These are phyloP conservation scores for Trichoderma simmonsii DNA, from an alignment of 2,329 filamentous ascomycete species.

Conservation along the genomic window DNA sequence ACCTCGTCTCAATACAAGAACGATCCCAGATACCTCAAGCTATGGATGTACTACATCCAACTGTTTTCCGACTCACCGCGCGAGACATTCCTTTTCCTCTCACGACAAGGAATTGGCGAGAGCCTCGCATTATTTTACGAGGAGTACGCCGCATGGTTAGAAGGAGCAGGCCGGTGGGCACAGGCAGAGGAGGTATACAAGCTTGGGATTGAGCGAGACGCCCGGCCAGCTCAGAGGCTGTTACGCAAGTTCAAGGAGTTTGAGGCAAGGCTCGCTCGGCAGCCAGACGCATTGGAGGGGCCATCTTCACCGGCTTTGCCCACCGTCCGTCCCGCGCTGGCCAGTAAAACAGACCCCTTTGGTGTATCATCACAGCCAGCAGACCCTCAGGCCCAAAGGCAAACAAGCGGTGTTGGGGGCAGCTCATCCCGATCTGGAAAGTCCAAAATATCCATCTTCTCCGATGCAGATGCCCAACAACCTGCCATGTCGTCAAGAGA, in stretches of 20 bases:
- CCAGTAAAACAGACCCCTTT: conserved; percentile 83
- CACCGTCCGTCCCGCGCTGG: conserved; percentile 75
- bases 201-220: conserved; percentile 83
- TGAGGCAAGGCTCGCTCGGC: conserved; percentile 69
- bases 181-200: conserved; percentile 95
- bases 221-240: conserved; percentile 75
- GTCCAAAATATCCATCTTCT: conserved; percentile 87
- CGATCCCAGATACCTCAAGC: conserved; percentile 85
- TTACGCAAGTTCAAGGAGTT: conserved; percentile 92
- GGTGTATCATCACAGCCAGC: conserved; percentile 50
- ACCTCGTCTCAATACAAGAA: conserved; percentile 87
- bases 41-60: conserved; percentile 93
- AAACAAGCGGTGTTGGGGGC: conserved; percentile 45
- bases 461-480: conserved; percentile 65
- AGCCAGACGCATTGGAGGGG: conserved; percentile 58
- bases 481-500: conserved; percentile 53
- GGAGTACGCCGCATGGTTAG: conserved; percentile 92
- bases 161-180: conserved; percentile 75
- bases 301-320: conserved; percentile 87
- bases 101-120: conserved; percentile 84
- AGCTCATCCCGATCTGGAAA: conserved; percentile 63
- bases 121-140: conserved; percentile 90
- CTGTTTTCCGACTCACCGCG: conserved; percentile 91
- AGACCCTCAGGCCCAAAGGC: conserved; percentile 65
- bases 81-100: conserved; percentile 87